Conservation (phyloP, 768 basidiomycete species). For the Rhizopogon sp. region DNA sequence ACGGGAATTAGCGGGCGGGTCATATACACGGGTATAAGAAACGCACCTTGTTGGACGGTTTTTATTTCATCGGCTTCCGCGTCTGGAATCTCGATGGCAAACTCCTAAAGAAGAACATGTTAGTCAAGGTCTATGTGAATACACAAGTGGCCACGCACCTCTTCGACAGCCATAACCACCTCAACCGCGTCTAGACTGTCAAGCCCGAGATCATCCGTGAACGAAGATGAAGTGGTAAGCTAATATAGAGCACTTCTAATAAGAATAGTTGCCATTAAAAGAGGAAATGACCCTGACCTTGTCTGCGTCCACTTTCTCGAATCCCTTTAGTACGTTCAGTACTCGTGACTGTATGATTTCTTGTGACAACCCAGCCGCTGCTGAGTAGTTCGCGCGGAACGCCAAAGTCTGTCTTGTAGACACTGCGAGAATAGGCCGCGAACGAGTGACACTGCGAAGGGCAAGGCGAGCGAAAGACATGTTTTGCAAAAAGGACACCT, state of each 20-base stretch:
- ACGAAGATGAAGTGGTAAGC: conserved; percentile 56
- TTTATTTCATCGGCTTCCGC: conserved; percentile 93
- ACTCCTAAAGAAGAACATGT: conserved; percentile 56
- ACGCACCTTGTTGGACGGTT: conserved; percentile 84
- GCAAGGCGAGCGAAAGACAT: conserved; percentile 32
- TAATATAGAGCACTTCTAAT: conserved; percentile 29
- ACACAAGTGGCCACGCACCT: conserved; percentile 38
- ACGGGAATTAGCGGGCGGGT: not conserved
- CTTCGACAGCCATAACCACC: conserved; percentile 98
- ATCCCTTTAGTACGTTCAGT: conserved; percentile 25
- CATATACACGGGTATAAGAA: not conserved
- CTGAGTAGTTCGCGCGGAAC: conserved; percentile 27
- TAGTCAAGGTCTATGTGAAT: conserved; percentile 4
- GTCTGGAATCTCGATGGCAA: conserved; percentile 96
- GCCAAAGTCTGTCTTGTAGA: conserved; percentile 20
- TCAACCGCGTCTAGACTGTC: conserved; percentile 98
- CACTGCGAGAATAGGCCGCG: conserved; percentile 22
- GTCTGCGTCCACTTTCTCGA: conserved; percentile 22
- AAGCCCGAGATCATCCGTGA: conserved; percentile 51
- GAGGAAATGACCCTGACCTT: conserved; percentile 18
- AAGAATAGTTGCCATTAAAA: conserved; percentile 21
- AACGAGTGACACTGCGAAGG: conserved; percentile 23
- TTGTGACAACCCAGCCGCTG: conserved; percentile 18
- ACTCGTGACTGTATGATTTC: conserved; percentile 19
- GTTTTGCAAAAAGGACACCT: conserved; percentile 5